Evolutionary conservation across 2,329 filamentous ascomycete species (phyloP).

Genomic region (Drechslera avenae): DNA sequence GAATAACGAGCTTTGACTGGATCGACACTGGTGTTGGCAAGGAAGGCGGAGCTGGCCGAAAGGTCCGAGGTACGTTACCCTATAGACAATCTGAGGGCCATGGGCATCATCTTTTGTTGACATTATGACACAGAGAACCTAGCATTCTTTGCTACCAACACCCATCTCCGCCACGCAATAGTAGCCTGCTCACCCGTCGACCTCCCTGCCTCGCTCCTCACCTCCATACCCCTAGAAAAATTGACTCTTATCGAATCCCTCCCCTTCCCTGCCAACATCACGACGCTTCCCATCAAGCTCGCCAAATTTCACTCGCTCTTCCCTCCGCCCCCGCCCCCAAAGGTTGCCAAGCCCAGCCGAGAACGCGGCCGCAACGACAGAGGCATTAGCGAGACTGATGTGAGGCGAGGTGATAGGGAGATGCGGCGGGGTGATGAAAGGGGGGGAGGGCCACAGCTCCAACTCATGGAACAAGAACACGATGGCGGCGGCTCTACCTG

Average conservation of each 20-base stretch:
- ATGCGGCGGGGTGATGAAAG: conserved; percentile 11
- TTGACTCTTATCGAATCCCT: conserved; percentile 42
- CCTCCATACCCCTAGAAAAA: conserved; percentile 40
- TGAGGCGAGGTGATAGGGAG: conserved; percentile 8
- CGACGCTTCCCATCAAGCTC: conserved; percentile 36
- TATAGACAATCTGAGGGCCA: no score
- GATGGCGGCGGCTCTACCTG: conserved; percentile 42
- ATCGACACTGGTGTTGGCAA: conserved; percentile 46
- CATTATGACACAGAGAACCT: conserved; percentile 35
- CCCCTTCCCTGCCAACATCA: conserved; percentile 36
- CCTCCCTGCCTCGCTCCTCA: conserved; percentile 38
- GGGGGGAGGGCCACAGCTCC: conserved; percentile 31
- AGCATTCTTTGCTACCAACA: conserved; percentile 42
- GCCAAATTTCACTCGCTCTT: conserved; percentile 38
- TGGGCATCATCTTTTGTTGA: no score
- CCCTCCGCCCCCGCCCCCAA: conserved; percentile 35
- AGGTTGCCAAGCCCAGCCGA: conserved; percentile 22
- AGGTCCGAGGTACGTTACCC: conserved; percentile 38
- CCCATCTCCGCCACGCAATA: conserved; percentile 44
- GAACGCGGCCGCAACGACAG: conserved; percentile 23
- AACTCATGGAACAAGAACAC: conserved; percentile 46
- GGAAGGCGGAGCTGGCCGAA: conserved; percentile 41
- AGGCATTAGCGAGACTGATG: conserved; percentile 6
- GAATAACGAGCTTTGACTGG: conserved; percentile 46
- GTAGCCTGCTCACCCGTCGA: conserved; percentile 41